Conservation (phyloP, 2,329 filamentous ascomycete genomes). For the Alternaria sp. region DNA sequence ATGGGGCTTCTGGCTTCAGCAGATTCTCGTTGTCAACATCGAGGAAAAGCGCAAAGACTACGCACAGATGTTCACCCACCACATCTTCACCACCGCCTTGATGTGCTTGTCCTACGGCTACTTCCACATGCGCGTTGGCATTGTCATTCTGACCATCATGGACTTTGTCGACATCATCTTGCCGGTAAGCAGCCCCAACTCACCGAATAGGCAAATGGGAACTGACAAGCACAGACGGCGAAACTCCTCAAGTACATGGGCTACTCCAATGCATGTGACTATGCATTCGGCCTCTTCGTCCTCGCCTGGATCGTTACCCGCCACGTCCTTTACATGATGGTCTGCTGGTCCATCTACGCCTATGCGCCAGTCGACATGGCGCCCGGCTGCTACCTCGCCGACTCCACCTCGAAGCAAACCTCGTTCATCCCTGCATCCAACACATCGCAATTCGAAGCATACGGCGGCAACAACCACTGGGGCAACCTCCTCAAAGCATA, state of each 20-base stretch:
- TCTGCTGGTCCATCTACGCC: constrained; percentile 82
- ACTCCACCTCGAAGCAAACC: constrained; percentile 52
- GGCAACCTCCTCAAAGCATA: constrained; percentile 78
- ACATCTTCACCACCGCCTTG: constrained; percentile 85
- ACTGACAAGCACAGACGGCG: constrained; percentile 68
- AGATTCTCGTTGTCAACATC: constrained; percentile 92
- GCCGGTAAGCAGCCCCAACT: constrained; percentile 63
- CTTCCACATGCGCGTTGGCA: constrained; percentile 85
- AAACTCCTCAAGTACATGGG: constrained; percentile 91
- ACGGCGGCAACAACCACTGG: constrained; percentile 55
- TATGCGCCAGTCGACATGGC: constrained; percentile 69
- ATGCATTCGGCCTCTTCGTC: constrained; percentile 86
- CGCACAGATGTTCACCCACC: constrained; percentile 94
- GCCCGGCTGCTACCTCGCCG: constrained; percentile 73
- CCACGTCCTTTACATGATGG: constrained; percentile 79
- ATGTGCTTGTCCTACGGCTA: constrained; percentile 86
- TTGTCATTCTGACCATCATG: constrained; percentile 89
- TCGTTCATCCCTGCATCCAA: constrained; percentile 64
- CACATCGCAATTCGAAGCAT: constrained; percentile 48
- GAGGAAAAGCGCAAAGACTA: constrained; percentile 95
- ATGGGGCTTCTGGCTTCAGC: constrained; percentile 92
- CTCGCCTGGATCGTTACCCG: constrained; percentile 82
- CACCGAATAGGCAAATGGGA: background rate
- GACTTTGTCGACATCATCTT: constrained; percentile 90
- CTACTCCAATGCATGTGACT: constrained; percentile 78